A percentile compares a stretch with the other conserved stretches of the same genome.
Conservation (phyloP, 805 yeast genomes). For the Candida cerambycidarum region DNA sequence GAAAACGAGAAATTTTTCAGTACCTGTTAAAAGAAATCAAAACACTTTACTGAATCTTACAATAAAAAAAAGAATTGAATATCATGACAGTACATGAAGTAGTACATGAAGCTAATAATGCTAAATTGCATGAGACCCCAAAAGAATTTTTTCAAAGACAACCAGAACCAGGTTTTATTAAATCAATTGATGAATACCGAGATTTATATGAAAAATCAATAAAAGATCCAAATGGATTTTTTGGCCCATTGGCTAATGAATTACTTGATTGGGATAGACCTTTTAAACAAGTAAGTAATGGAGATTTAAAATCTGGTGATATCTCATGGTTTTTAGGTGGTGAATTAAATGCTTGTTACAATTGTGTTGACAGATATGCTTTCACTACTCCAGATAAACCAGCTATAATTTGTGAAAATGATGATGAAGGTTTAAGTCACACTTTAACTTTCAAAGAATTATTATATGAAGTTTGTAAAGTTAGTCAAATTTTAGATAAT, state of each 20-base stretch:
- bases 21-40: neutral
- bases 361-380: conserved; percentile 83
- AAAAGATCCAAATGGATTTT: conserved; percentile 75
- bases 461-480: conserved; percentile 65
- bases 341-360: conserved; percentile 74
- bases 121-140: conserved; percentile 52
- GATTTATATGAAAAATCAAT: conserved; percentile 72
- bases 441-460: conserved; percentile 69
- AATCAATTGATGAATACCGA: conserved; percentile 65
- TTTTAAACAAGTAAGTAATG: conserved; percentile 63
- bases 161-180: conserved; percentile 61
- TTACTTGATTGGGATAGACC: conserved; percentile 78
- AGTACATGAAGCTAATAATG: conserved; percentile 62
- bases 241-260: conserved; percentile 72
- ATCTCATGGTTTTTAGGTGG: conserved; percentile 80
- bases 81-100: conserved; percentile 6
- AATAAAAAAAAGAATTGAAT: neutral
- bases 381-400: conserved; percentile 65
- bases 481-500: conserved; percentile 64
- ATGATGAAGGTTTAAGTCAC: conserved; percentile 65
- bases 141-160: conserved; percentile 54
- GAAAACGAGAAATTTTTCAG: conserved; percentile 1
- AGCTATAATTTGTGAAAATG: conserved; percentile 81
- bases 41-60: neutral
- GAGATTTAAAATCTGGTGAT: conserved; percentile 56